phyloP scores from a whole-genome alignment of 2,329 filamentous ascomycete species.

The Scopulariopsis brevicaulis region DNA sequence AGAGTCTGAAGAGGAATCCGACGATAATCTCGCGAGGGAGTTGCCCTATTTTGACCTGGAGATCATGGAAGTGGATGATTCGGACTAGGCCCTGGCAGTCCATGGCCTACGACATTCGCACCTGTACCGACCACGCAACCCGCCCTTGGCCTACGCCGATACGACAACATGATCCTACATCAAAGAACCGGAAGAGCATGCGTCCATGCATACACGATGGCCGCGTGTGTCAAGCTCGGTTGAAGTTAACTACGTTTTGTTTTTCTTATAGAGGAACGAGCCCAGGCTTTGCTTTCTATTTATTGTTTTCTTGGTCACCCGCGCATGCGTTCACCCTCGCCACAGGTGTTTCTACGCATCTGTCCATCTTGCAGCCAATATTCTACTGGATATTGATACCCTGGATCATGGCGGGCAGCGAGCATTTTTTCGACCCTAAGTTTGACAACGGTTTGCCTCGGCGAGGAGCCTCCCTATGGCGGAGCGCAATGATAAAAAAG shows the following conservation, averaged over 20 bases:
- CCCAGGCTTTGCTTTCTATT: background rate
- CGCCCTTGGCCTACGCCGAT: background rate
- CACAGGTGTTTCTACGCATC: background rate
- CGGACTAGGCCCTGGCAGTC: slow-evolving; percentile 1
- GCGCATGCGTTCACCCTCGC: background rate
- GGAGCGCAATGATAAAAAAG: background rate
- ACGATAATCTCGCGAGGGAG: slow-evolving; percentile 31
- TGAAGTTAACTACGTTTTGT: background rate
- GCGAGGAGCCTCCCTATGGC: background rate
- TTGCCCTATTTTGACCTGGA: slow-evolving; percentile 35
- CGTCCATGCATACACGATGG: background rate
- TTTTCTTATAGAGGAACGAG: slow-evolving; percentile 2
- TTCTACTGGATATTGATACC: slow-evolving; percentile 3
- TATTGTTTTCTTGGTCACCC: background rate
- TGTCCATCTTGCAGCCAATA: background rate
- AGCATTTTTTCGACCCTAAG: background rate
- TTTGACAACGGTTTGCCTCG: background rate
- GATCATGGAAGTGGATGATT: slow-evolving; percentile 35
- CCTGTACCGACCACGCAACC: background rate
- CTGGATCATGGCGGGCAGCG: slow-evolving; percentile 2
- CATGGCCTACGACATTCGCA: background rate
- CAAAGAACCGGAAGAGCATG: background rate
- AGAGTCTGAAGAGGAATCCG: slow-evolving; percentile 28
- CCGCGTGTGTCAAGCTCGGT: background rate
- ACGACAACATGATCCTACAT: background rate